Conservation (phyloP, 208 protist species). For the Trypanosoma melophagium region DNA sequence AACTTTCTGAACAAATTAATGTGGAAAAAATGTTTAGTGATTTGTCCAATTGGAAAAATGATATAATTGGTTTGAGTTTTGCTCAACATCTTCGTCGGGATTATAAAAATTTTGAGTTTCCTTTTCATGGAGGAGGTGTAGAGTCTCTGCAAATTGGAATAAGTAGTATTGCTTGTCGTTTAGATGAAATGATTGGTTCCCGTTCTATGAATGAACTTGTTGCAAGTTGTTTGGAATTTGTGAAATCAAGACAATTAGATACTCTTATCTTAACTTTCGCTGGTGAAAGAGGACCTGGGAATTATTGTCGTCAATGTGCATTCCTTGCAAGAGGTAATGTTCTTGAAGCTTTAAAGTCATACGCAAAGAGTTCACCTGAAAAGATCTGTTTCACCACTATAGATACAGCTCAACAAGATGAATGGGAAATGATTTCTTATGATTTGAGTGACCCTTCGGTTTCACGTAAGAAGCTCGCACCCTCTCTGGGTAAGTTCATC, state of each 20-base stretch:
- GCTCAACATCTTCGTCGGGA: slow-evolving; percentile 75
- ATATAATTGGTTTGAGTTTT: slow-evolving; percentile 68
- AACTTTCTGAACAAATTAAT: slow-evolving; percentile 12
- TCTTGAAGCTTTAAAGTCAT: slow-evolving; percentile 45
- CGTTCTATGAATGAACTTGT: slow-evolving; percentile 35
- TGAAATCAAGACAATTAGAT: slow-evolving; percentile 46
- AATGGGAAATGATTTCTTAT: slow-evolving; percentile 41
- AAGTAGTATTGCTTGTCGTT: slow-evolving; percentile 75
- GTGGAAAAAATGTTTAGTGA: slow-evolving; percentile 42
- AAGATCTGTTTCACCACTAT: slow-evolving; percentile 40
- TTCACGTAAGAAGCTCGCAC: slow-evolving; percentile 74
- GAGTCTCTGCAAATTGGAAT: slow-evolving; percentile 48
- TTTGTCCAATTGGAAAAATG: slow-evolving; percentile 67
- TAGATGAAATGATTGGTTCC: slow-evolving; percentile 39
- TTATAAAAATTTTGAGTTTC: slow-evolving; percentile 78
- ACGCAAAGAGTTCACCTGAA: slow-evolving; percentile 30
- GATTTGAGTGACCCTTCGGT: slow-evolving; percentile 70
- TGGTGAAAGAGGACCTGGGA: slow-evolving; percentile 46
- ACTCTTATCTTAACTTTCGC: slow-evolving; percentile 64
- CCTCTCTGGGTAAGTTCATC: slow-evolving; percentile 59
- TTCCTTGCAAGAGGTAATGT: slow-evolving; percentile 40
- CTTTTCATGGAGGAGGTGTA: slow-evolving; percentile 10
- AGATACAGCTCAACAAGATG: slow-evolving; percentile 19
- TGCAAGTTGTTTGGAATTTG: slow-evolving; percentile 39
- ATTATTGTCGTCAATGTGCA: slow-evolving; percentile 55